Evolutionary conservation across 75 land plant species (phyloP).

Genomic region (Isoetes taiwanensis): DNA sequence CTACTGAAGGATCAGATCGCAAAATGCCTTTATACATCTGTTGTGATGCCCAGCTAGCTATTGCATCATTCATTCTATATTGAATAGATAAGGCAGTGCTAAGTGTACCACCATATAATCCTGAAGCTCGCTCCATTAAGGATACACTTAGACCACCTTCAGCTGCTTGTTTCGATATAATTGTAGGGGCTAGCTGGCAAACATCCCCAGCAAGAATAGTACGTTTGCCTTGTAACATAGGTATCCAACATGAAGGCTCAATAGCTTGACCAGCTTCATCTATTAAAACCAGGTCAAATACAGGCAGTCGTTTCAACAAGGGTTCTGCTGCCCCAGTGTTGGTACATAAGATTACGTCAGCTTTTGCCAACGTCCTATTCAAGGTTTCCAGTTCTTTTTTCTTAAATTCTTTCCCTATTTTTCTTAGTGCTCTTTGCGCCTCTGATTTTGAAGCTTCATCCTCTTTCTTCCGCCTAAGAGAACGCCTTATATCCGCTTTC

Average conservation of each 20-base stretch:
- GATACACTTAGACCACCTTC: slow-evolving; percentile 77
- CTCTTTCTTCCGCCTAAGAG: slow-evolving; percentile 50
- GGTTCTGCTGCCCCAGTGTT: slow-evolving; percentile 88
- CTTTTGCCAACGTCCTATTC: slow-evolving; percentile 39
- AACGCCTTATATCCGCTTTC: slow-evolving; percentile 61
- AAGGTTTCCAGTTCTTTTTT: slow-evolving; percentile 60
- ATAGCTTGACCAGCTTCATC: slow-evolving; percentile 94
- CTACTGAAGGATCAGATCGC: slow-evolving; percentile 48
- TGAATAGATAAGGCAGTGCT: slow-evolving; percentile 46
- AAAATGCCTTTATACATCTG: slow-evolving; percentile 67
- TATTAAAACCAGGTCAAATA: slow-evolving; percentile 73
- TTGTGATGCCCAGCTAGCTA: slow-evolving; percentile 82
- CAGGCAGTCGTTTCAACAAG: slow-evolving; percentile 36
- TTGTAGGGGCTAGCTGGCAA: slow-evolving; percentile 79
- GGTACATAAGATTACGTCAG: slow-evolving; percentile 70
- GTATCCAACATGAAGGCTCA: slow-evolving; percentile 82
- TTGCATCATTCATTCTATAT: slow-evolving; percentile 77
- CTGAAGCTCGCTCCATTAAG: slow-evolving; percentile 56
- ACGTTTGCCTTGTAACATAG: slow-evolving; percentile 58
- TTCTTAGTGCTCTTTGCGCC: slow-evolving; percentile 62
- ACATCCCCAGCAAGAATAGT: slow-evolving; percentile 77
- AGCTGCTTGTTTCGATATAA: slow-evolving; percentile 56
- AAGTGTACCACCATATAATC: slow-evolving; percentile 43
- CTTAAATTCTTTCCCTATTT: slow-evolving; percentile 57
- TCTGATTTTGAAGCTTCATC: slow-evolving; percentile 75